Base-by-base conservation (phyloP, 1,284 basidiomycete species). In the Tilletia setariae region DNA sequence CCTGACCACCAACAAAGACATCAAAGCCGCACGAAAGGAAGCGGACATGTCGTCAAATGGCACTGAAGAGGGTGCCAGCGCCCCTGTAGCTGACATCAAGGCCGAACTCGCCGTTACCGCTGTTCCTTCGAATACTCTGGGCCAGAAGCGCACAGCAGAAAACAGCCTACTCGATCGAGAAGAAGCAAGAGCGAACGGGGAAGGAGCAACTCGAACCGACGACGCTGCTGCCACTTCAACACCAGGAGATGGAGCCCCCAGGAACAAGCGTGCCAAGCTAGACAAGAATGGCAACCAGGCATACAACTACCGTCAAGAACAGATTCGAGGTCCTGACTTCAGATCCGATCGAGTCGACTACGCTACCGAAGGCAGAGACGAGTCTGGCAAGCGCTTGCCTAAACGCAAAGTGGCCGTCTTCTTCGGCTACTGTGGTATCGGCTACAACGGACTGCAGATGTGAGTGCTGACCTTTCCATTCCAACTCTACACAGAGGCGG, bases 401-500 rank as follows among this genome's bases (percentile, higher is more conserved):
- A 87, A 87, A 83, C 85, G 85, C 76, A 85, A 85, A 72, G 85
- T 85, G n/a, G 86, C 86, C 0, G 79, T 87, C 25, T 74, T 86
- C 44, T 77, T 87, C 40, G 87, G 86, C 43, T 87, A 84, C 79
- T 86, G 85, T 73, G 87, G 87, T 16, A 84, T 85, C 4, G 86
- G 90, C 0, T 98, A 91, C 83, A 90, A 88, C 76, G 95, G 95
- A 30, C 95, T 97, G 89, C 95, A 98, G 84, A 92, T 96, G 93
- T 95, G 82, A 81, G 91, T 53, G 1, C 6, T 32, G n/a, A 86
- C 51, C 21, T 23, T 28, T 1, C 28, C 11, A 19, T 53, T 40
- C 35, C 11, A 6, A 6, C 35, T 40, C 35, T 40, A 11, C 35
- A 40, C 11, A 11, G 35, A 11, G 11, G 46, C n/a, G 44, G 35